Evolutionary conservation across 2,329 filamentous ascomycete genomes (phyloP), one percentile per base, ranked within the genome.

Genomic region (Colletotrichum brevisporum): DNA sequence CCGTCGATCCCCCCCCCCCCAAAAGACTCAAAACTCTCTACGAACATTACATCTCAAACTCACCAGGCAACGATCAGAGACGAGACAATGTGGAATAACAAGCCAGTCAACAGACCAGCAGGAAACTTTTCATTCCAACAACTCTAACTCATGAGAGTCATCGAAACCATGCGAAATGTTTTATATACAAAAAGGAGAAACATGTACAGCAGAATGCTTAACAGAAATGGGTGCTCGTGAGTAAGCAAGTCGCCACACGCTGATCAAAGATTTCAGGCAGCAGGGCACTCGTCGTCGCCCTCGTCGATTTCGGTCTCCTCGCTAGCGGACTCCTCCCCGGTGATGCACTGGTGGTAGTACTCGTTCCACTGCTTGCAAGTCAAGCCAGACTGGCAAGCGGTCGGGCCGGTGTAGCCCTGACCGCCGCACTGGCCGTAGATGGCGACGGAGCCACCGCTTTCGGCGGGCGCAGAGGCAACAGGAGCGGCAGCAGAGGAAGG

Each of bases 271-370:
- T 15, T 57, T 5, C 21, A 8, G 10, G 36, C 16, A 54, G 53
- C n/a, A 43, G 53, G 5, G 18, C 36, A 41, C 13, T 43, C 53
- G 21, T 26, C 53, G 36, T 56, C 13, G 53, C 16, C 53, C 12
- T 52, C 21, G 48, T 24, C 45, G 45, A 3, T 36, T 6, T 27
- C 13, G 36, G 36, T 6, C 16, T 43, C 36, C 10, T 52, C 48
- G 18, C 48, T 24, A 52, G 24, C 48, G 6, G 48, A 26, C 13
- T 52, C 48, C 10, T 27, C 48, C 21, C 10, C 24, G 12, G 48
- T 27, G 67, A 81, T 63, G 72, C 82, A 84, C 75, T 84, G 82
- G 39, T 63, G 79, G 75, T 83, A 84, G 27, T n/a, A 51, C 57
- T 36, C 31, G 16, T 26, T 26, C 57, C 45, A 21, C 57, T 41